Conservation (phyloP, 2,329 filamentous ascomycete species). For the Fusarium scirpi region DNA sequence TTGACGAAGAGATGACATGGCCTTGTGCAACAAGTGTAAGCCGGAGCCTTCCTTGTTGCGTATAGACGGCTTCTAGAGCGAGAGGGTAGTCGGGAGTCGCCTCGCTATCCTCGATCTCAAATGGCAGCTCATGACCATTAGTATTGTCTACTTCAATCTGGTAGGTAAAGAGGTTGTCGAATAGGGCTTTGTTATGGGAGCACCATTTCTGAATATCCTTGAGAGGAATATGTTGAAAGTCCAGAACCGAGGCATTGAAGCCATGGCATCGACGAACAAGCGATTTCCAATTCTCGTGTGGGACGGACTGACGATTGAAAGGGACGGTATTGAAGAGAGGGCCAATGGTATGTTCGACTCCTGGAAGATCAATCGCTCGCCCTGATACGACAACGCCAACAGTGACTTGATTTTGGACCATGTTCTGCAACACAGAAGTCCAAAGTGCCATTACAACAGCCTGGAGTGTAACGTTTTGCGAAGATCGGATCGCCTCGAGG, state of each 20-base stretch:
- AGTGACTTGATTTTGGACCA: constrained; percentile 61
- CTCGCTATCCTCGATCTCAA: constrained; percentile 64
- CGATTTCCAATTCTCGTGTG: constrained; percentile 66
- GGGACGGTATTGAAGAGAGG: constrained; percentile 93
- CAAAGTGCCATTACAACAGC: constrained; percentile 82
- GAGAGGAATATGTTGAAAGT: constrained; percentile 79
- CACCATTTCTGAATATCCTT: constrained; percentile 86
- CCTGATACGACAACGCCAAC: constrained; percentile 85
- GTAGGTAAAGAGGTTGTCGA: constrained; percentile 87
- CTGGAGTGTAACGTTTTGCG: constrained; percentile 80
- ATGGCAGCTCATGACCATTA: constrained; percentile 57
- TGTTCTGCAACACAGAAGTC: constrained; percentile 69
- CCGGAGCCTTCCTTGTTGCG: constrained; percentile 59
- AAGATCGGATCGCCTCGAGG: constrained; percentile 66
- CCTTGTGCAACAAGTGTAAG: constrained; percentile 71
- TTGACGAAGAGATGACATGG: constrained; percentile 49
- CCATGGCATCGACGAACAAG: constrained; percentile 75
- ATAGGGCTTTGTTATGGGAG: constrained; percentile 69
- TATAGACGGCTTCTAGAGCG: constrained; percentile 78
- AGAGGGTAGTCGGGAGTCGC: constrained; percentile 76
- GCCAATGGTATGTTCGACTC: constrained; percentile 76
- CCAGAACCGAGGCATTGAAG: constrained; percentile 74
- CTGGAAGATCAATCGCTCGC: constrained; percentile 75
- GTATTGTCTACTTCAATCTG: constrained; percentile 63
- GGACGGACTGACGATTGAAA: constrained; percentile 65